Percentiles rank a stretch among this genome's conserved stretches.
These are phyloP conservation scores for Beauveria sp. DNA, from an alignment of 2,329 filamentous ascomycete genomes.

Conservation along the genomic window DNA sequence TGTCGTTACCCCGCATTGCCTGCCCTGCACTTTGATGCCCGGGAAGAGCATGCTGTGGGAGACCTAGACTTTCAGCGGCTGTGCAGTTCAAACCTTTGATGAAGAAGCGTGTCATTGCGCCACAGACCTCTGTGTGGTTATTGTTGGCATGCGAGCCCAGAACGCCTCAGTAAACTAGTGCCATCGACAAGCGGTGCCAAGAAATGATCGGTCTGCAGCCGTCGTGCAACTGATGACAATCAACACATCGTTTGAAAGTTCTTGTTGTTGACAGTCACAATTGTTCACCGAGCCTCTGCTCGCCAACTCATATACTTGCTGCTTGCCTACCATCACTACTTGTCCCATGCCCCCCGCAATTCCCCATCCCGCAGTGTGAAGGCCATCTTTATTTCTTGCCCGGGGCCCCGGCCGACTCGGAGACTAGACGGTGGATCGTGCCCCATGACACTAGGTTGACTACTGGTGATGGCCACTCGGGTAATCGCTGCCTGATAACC, in stretches of 20 bases:
- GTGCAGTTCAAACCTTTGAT: too few relatives aligned
- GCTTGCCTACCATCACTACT: background rate
- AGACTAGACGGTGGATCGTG: background rate
- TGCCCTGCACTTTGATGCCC: background rate
- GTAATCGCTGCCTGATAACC: background rate
- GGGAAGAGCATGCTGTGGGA: background rate
- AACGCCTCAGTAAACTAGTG: background rate
- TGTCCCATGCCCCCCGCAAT: background rate
- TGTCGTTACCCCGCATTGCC: background rate
- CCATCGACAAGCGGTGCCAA: constrained; percentile 1
- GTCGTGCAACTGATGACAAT: background rate
- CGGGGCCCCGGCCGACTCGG: background rate
- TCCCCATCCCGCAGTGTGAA: background rate
- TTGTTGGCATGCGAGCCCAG: background rate
- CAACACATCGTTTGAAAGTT: background rate
- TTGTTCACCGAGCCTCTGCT: background rate
- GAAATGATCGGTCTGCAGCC: background rate
- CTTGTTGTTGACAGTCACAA: background rate
- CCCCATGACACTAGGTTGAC: background rate
- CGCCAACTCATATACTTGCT: too few relatives aligned
- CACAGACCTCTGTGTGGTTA: too few relatives aligned
- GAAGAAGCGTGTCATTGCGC: too few relatives aligned
- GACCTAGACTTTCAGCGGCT: too few relatives aligned
- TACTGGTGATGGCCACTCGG: background rate
- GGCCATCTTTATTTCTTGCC: background rate